These are phyloP conservation scores for Sclerotinia borealis DNA, from an alignment of 2,329 filamentous ascomycete genomes.

Conservation along the genomic window DNA sequence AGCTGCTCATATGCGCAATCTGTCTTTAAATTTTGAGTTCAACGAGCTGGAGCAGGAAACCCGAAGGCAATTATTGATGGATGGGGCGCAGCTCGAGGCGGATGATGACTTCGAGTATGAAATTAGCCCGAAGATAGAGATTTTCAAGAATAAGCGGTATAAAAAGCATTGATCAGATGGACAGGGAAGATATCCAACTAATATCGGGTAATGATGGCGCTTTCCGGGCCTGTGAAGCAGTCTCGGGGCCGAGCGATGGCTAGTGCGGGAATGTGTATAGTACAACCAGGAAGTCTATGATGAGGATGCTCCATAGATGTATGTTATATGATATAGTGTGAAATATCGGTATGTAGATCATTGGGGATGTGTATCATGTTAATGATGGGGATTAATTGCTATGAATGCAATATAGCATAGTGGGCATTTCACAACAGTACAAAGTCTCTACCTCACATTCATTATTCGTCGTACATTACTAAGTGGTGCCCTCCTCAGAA, in stretches of 20 bases:
- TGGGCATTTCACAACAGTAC: background rate
- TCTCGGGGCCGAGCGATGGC: too few species aligned
- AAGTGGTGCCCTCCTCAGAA: background rate
- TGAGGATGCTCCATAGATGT: background rate
- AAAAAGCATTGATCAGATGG: background rate
- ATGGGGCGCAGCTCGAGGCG: background rate
- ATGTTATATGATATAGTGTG: background rate
- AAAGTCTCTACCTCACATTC: background rate
- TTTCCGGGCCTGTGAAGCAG: background rate
- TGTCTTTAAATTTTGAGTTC: conserved; percentile 3
- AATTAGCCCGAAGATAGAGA: background rate
- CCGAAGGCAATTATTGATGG: background rate
- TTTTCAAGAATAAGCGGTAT: background rate
- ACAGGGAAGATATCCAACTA: background rate
- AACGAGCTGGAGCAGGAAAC: background rate
- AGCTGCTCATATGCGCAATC: background rate
- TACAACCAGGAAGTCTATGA: background rate
- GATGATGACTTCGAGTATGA: conserved; percentile 10
- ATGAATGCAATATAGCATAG: background rate
- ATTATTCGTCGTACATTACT: background rate
- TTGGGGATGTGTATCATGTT: background rate
- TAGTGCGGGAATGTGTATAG: background rate
- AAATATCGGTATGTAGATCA: background rate
- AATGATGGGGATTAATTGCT: background rate
- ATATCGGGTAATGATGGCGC: background rate